phyloP scores from a whole-genome alignment of 2,329 filamentous ascomycete genomes.

The Curvularia eragrostidis region DNA sequence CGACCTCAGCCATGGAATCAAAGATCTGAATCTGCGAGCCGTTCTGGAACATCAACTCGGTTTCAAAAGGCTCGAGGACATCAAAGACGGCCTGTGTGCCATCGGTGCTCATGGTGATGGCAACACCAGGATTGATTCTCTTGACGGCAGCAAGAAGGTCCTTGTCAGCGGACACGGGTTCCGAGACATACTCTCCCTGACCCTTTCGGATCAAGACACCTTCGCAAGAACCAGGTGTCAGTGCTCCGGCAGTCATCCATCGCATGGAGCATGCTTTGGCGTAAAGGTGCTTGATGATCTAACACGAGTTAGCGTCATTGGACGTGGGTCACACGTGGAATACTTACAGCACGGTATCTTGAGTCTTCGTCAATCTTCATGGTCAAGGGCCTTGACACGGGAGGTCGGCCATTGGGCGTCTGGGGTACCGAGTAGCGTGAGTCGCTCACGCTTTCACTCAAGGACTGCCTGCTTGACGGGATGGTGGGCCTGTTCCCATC shows the following conservation, averaged over 20 bases:
- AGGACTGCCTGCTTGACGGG: slow-evolving; percentile 21
- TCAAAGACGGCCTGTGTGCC: slow-evolving; percentile 56
- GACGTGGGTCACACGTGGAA: not conserved
- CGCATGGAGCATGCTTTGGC: slow-evolving; percentile 34
- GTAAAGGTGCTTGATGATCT: slow-evolving; percentile 42
- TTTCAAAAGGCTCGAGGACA: slow-evolving; percentile 51
- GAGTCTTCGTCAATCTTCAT: slow-evolving; percentile 35
- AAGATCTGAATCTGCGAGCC: slow-evolving; percentile 58
- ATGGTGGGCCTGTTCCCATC: slow-evolving; percentile 11
- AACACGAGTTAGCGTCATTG: not conserved
- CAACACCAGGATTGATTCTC: slow-evolving; percentile 56
- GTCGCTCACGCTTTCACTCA: slow-evolving; percentile 17
- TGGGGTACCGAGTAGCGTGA: slow-evolving; percentile 15
- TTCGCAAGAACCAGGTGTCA: slow-evolving; percentile 47
- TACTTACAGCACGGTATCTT: slow-evolving; percentile 33
- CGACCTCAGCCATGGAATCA: slow-evolving; percentile 54
- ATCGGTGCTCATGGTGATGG: slow-evolving; percentile 59
- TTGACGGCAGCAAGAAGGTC: slow-evolving; percentile 53
- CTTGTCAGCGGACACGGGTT: slow-evolving; percentile 50
- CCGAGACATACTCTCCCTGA: slow-evolving; percentile 70
- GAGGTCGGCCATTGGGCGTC: slow-evolving; percentile 16
- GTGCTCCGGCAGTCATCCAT: slow-evolving; percentile 28
- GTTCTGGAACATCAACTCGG: slow-evolving; percentile 49
- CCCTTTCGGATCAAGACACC: slow-evolving; percentile 75
- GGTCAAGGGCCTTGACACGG: slow-evolving; percentile 21